These are phyloP conservation scores for Apiospora sp. DNA, from an alignment of 2,329 filamentous ascomycete species.

Conservation along the genomic window DNA sequence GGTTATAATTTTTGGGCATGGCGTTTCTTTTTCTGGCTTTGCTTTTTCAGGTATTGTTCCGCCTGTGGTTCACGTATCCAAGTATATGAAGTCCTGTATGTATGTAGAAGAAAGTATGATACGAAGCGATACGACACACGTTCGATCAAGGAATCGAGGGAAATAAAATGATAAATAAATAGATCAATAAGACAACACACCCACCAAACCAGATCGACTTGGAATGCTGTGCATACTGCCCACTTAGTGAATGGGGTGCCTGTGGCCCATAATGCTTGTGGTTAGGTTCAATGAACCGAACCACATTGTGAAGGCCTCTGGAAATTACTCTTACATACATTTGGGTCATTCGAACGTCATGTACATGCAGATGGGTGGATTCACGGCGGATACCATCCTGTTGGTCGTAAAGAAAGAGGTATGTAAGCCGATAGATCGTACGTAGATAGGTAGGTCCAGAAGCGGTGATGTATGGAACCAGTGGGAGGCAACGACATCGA, in stretches of 20 bases:
- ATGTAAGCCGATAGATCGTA: too few species aligned
- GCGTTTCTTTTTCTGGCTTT: background rate
- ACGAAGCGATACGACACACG: background rate
- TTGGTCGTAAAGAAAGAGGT: background rate
- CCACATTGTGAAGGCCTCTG: too few species aligned
- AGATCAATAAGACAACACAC: background rate
- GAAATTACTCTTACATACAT: too few species aligned
- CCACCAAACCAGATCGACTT: background rate
- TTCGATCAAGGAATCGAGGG: slow-evolving; percentile 2
- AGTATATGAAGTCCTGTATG: slow-evolving; percentile 21
- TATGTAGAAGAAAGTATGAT: slow-evolving; percentile 3
- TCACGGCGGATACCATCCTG: background rate
- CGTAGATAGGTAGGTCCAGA: background rate
- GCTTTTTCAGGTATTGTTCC: background rate
- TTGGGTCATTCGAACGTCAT: too few species aligned
- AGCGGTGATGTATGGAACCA: background rate
- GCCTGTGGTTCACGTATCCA: slow-evolving; percentile 4
- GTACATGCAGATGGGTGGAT: background rate
- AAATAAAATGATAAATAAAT: background rate
- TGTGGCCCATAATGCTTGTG: too few species aligned
- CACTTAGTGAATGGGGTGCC: too few species aligned
- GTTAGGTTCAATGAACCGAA: too few species aligned
- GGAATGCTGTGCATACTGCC: too few species aligned
- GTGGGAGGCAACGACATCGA: too few species aligned
- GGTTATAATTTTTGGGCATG: slow-evolving; percentile 12